These are phyloP conservation scores for Sporothrix mexicana DNA, from an alignment of 2,329 filamentous ascomycete species.

Conservation along the genomic window DNA sequence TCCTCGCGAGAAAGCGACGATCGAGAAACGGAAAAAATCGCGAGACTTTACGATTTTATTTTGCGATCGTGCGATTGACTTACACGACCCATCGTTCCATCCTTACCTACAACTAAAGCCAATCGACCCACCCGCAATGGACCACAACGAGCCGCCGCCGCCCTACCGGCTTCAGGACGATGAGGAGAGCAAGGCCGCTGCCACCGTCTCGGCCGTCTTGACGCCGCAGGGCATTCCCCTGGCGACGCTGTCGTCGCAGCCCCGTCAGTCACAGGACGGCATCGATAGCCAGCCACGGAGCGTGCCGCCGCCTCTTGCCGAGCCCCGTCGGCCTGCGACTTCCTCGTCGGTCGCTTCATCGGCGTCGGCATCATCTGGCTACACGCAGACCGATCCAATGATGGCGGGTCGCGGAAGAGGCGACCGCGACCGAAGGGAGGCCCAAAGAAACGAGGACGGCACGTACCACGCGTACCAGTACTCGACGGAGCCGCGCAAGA, in stretches of 20 bases:
- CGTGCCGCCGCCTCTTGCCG: neutral
- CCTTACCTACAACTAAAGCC: too few species aligned
- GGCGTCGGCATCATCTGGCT: neutral
- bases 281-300: neutral
- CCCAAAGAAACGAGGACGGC: too few species aligned
- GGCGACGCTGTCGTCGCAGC: neutral
- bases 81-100: too few species aligned
- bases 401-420: neutral
- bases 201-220: neutral
- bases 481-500: neutral
- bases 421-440: too few species aligned
- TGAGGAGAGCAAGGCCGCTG: conserved; percentile 13
- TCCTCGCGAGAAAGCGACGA: neutral
- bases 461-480: neutral
- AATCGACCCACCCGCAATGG: neutral
- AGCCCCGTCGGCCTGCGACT: neutral
- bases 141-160: conserved; percentile 24
- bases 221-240: conserved; percentile 17
- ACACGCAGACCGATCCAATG: conserved; percentile 1
- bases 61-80: too few species aligned
- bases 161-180: conserved; percentile 22
- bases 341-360: neutral
- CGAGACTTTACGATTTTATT: neutral
- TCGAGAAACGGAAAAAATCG: neutral
- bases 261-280: neutral